A percentile compares a stretch with the other conserved stretches of the same genome.
Evolutionary conservation across 1,284 basidiomycete genomes (phyloP).

Genomic region (Dichomitus squalens): DNA sequence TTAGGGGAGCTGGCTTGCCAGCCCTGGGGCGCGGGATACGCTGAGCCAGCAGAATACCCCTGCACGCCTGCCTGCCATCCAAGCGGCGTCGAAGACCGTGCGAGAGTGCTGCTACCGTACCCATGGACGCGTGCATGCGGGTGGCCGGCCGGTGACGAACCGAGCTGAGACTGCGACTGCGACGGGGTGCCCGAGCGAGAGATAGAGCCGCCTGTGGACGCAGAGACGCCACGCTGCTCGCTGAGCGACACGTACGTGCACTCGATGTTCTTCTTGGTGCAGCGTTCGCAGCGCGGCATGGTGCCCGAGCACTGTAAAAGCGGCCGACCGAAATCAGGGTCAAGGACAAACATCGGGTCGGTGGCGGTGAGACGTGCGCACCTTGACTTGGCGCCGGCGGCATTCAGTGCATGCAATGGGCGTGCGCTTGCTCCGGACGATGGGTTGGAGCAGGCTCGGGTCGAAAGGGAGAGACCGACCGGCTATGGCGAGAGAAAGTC

Average conservation of each 20-base stretch:
- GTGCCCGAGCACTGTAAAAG: slow-evolving; percentile 32
- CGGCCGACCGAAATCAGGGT: neutral
- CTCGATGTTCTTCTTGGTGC: slow-evolving; percentile 35
- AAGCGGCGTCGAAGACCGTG: slow-evolving; percentile 4
- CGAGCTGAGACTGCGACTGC: neutral
- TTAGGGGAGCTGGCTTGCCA: slow-evolving; percentile 3
- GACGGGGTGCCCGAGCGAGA: slow-evolving; percentile 17
- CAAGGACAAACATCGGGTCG: slow-evolving; percentile 2
- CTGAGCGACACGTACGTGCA: slow-evolving; percentile 37
- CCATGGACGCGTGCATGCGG: slow-evolving; percentile 5
- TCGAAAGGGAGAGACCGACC: slow-evolving; percentile 14
- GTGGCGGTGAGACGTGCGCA: slow-evolving; percentile 25
- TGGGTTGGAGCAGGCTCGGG: slow-evolving; percentile 28
- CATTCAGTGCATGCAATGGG: slow-evolving; percentile 55
- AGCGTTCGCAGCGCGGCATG: slow-evolving; percentile 35
- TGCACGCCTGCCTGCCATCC: slow-evolving; percentile 6
- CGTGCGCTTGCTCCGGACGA: slow-evolving; percentile 42
- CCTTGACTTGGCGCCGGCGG: slow-evolving; percentile 57
- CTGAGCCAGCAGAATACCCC: slow-evolving; percentile 6
- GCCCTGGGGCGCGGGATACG: slow-evolving; percentile 12
- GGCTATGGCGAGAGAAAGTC: neutral
- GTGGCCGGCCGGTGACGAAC: slow-evolving; percentile 2
- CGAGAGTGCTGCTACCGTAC: slow-evolving; percentile 2
- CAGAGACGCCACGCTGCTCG: slow-evolving; percentile 27
- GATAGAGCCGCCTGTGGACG: slow-evolving; percentile 21